Base-by-base conservation (phyloP, 129 eudicot species). In the Artemisia annua region DNA sequence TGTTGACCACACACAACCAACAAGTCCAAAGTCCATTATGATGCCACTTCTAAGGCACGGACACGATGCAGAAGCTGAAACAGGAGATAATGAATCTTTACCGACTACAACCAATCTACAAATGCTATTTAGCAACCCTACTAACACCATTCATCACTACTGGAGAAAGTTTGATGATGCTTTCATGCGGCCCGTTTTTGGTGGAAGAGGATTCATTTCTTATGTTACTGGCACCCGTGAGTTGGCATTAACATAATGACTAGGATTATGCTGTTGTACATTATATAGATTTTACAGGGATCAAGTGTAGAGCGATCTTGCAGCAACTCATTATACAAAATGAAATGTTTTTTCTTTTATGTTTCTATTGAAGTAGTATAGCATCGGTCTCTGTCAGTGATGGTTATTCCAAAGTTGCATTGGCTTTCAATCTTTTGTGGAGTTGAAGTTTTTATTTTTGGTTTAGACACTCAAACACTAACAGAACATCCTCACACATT, bases 131-230 rank as follows among this genome's bases (percentile, higher is more conserved):
- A 74, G 60, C 39, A 64, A 79, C 10, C 91, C 95, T 13, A 84
- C 87, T 12, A 81, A 79, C 67, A 82, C 86, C 5, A 82, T 88
- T 65, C 97, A 92, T 57, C 64, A 71, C 48, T 85, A 87, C 49
- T 92, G 97, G 97, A 83, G 91, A 70, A 83, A 53, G 51, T 92
- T 85, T 68, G 97, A 92, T 66, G 78, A 84, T 57, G 77, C 84
- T 15, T 67, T 81, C 54, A 89, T 91, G 97, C 92, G 92, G 2
- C 92, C 96, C 1, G 74, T 85, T 63, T 91, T 91, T 67, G 97
- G 97, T 0, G 97, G 97, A 48, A 67, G 78, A 61, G 89, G 89
- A 35, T 88, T 85, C 46, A 67, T 75, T 70, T 87, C 76, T 57
- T 52, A 58, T 30, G 74, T 71, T 49, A 79, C 84, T 5, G 81